These are phyloP conservation scores for Colletotrichum costaricense DNA, from an alignment of 2,329 filamentous ascomycete genomes.

Conservation along the genomic window DNA sequence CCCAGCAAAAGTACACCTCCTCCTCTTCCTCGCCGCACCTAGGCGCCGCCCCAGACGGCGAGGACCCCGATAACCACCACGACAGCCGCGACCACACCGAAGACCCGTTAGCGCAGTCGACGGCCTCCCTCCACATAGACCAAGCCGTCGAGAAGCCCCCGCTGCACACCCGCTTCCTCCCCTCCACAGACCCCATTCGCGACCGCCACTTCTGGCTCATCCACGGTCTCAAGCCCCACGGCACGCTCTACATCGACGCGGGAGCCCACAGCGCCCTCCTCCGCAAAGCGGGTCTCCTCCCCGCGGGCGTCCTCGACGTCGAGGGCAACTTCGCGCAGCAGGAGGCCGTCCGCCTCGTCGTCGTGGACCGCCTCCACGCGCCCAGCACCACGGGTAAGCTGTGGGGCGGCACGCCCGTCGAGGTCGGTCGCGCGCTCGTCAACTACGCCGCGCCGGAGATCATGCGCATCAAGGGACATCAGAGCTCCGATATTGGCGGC, in stretches of 20 bases:
- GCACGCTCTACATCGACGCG: conserved; percentile 91
- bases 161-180: conserved; percentile 92
- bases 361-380: conserved; percentile 71
- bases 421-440: conserved; percentile 89
- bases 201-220: conserved; percentile 98
- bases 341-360: conserved; percentile 88
- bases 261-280: conserved; percentile 85
- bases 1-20: conserved; percentile 45
- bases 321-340: conserved; percentile 91
- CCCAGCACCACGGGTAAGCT: conserved; percentile 56
- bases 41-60: conserved; percentile 34
- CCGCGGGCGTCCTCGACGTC: conserved; percentile 90
- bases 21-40: conserved; percentile 40
- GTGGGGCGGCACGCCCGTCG: conserved; percentile 66
- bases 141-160: conserved; percentile 60
- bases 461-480: conserved; percentile 82
- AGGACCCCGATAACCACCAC: conserved; percentile 28
- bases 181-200: conserved; percentile 84
- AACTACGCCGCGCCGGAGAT: conserved; percentile 95
- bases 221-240: conserved; percentile 90
- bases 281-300: conserved; percentile 87
- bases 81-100: conserved; percentile 44
- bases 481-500: conserved; percentile 83
- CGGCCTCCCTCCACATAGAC: conserved; percentile 54
- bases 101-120: conserved; percentile 52